Conservation (phyloP, 495 filamentous ascomycete species). For the Daldinia childiae region DNA sequence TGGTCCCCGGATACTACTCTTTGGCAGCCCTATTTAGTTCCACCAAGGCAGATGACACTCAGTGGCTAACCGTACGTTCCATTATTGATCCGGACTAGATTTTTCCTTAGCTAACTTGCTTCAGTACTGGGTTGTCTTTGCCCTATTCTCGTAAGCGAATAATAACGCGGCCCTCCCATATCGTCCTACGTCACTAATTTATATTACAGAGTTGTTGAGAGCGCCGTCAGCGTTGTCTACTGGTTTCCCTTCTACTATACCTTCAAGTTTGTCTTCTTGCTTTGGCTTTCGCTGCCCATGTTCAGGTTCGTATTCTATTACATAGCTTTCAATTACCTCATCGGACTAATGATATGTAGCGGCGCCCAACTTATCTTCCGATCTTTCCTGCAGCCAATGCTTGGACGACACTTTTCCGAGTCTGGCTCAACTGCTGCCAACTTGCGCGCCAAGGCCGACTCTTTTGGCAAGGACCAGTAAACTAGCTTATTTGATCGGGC, state of each 20-base stretch:
- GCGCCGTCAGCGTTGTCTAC: conserved; percentile 91
- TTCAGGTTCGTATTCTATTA: conserved; percentile 73
- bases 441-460: conserved; percentile 90
- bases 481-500: conserved; percentile 15
- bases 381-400: conserved; percentile 90
- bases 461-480: conserved; percentile 69
- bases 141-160: conserved; percentile 78
- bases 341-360: conserved; percentile 59
- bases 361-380: conserved; percentile 97
- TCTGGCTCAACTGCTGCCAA: conserved; percentile 81
- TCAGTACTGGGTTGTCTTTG: conserved; percentile 97
- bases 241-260: conserved; percentile 99
- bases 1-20: conserved; percentile 95
- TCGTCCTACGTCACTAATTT: conserved; percentile 16
- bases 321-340: neutral
- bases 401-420: conserved; percentile 86
- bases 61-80: conserved; percentile 73
- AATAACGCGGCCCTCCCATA: neutral
- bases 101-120: conserved; percentile 46
- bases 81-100: neutral
- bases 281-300: conserved; percentile 96
- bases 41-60: conserved; percentile 87
- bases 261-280: conserved; percentile 96
- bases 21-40: conserved; percentile 87
- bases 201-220: conserved; percentile 78